Evolutionary conservation across 139 green algal genomes (phyloP).

Genomic region (Gonium pectorale): DNA sequence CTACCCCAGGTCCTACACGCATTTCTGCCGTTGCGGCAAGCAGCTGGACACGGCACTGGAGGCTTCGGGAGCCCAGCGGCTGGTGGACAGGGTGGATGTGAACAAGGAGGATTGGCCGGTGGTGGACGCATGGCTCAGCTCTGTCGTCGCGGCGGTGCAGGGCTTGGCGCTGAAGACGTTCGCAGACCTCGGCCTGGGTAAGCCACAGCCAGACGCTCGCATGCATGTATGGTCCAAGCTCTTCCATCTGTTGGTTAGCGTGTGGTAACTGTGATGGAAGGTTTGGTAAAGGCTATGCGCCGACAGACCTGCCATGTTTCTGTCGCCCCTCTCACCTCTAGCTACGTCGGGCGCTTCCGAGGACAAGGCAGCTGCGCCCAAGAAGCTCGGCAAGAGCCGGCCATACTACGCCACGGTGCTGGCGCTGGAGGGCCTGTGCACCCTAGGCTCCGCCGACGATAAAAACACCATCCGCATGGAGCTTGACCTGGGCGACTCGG

Average conservation of each 20-base stretch:
- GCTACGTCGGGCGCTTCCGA: no score
- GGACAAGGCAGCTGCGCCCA: constrained; percentile 19
- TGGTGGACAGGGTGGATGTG: constrained; percentile 71
- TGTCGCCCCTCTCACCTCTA: no score
- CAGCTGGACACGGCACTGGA: constrained; percentile 75
- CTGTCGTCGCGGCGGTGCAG: constrained; percentile 59
- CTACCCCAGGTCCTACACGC: constrained; percentile 77
- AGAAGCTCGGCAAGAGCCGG: constrained; percentile 74
- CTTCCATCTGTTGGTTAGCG: no score
- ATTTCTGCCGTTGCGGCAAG: constrained; percentile 91
- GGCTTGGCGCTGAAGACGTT: constrained; percentile 65
- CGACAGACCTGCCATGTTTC: no score
- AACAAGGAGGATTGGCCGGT: constrained; percentile 87
- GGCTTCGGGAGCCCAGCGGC: constrained; percentile 54
- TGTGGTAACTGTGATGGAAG: no score
- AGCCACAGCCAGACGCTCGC: background rate
- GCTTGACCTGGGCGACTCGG: constrained; percentile 83
- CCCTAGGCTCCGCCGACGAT: constrained; percentile 62
- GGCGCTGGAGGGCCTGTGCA: constrained; percentile 80
- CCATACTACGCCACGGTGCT: constrained; percentile 75
- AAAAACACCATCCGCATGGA: constrained; percentile 89
- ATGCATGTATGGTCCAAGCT: no score
- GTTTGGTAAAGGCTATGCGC: no score
- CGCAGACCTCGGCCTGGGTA: constrained; percentile 54
- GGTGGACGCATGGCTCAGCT: constrained; percentile 80